Conservation (phyloP, 352 stramenopile genomes). For the Phytophthora rubi region DNA sequence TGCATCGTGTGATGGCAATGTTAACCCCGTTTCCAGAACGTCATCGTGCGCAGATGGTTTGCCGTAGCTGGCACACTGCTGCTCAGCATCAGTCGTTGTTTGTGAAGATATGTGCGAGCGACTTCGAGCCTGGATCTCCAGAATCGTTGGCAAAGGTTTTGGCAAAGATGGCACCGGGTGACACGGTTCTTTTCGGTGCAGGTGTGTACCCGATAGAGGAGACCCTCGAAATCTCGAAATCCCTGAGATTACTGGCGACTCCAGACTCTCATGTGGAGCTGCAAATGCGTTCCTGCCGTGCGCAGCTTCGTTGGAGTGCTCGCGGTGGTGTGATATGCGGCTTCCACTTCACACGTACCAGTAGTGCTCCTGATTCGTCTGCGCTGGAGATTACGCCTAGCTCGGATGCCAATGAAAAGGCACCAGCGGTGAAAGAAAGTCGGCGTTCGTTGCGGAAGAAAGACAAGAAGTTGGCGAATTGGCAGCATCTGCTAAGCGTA, state of each 20-base stretch:
- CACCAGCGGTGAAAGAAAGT: slow-evolving; percentile 22
- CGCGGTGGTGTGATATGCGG: slow-evolving; percentile 66
- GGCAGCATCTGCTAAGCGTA: slow-evolving; percentile 71
- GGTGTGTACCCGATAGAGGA: slow-evolving; percentile 71
- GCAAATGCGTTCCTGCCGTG: slow-evolving; percentile 57
- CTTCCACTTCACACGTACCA: slow-evolving; percentile 63
- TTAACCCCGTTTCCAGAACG: slow-evolving; percentile 74
- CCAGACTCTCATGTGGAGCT: slow-evolving; percentile 73
- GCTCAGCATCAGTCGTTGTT: slow-evolving; percentile 54
- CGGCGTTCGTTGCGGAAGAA: slow-evolving; percentile 19
- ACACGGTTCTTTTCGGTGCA: slow-evolving; percentile 71
- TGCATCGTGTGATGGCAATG: slow-evolving; percentile 90
- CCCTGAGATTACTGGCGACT: slow-evolving; percentile 55
- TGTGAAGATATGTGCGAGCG: slow-evolving; percentile 56
- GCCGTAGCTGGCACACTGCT: slow-evolving; percentile 54
- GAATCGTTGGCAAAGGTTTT: slow-evolving; percentile 39
- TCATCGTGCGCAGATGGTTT: slow-evolving; percentile 55
- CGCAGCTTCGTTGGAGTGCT: slow-evolving; percentile 64
- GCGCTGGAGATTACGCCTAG: slow-evolving; percentile 26
- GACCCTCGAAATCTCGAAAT: slow-evolving; percentile 50
- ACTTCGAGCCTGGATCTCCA: slow-evolving; percentile 38
- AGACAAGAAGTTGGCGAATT: slow-evolving; percentile 41
- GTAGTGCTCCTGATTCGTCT: slow-evolving; percentile 20
- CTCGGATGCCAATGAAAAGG: slow-evolving; percentile 15
- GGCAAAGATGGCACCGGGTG: slow-evolving; percentile 32